A percentile compares a stretch with the other conserved stretches of the same genome.
Evolutionary conservation across 129 eudicot genomes (phyloP).

Genomic region (Heracleum sosnowskyi): DNA sequence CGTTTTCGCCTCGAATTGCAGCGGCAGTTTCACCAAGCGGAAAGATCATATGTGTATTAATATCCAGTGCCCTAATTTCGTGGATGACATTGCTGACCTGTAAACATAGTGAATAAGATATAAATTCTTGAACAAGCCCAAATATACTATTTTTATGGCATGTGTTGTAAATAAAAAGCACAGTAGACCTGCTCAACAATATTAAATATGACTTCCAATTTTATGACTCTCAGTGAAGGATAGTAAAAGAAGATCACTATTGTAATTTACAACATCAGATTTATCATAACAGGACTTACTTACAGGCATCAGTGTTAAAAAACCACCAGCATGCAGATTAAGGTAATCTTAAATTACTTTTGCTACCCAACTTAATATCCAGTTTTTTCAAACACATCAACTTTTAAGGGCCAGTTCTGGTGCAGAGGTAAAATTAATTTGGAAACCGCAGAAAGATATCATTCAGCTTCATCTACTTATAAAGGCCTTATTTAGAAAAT

Average conservation of each 20-base stretch:
- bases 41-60: slow-evolving; percentile 71
- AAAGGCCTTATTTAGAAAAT: not conserved
- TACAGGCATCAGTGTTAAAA: not conserved
- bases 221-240: not conserved
- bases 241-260: not conserved
- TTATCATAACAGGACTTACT: not conserved
- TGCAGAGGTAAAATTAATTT: not conserved
- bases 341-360: not conserved
- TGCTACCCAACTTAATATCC: not conserved
- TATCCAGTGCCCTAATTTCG: slow-evolving; percentile 87
- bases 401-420: not conserved
- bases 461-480: not conserved
- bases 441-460: not conserved
- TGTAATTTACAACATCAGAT: not conserved
- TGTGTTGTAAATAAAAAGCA: not conserved
- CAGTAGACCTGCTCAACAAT: not conserved
- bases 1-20: slow-evolving; percentile 97
- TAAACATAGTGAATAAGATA: slow-evolving; percentile 7
- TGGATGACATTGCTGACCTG: slow-evolving; percentile 97
- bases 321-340: not conserved
- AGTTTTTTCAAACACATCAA: not conserved
- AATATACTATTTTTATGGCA: not conserved
- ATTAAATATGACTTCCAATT: not conserved
- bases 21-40: slow-evolving; percentile 99
- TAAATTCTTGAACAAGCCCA: not conserved